Conservation (phyloP, 2,329 filamentous ascomycete genomes). For the Rachicladosporium sp. region DNA sequence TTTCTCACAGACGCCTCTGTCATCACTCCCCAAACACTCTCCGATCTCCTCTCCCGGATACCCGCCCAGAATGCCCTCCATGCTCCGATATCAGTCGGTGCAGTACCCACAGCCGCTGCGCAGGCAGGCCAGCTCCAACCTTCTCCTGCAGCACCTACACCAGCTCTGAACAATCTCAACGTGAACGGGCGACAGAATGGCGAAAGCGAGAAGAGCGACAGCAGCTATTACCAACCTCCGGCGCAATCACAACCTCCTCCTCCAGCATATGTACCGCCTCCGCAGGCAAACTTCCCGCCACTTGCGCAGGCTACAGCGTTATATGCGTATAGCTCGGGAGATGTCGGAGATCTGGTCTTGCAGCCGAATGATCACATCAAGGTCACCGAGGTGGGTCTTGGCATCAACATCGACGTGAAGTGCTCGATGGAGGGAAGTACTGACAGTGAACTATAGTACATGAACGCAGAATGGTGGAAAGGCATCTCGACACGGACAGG, state of each 20-base stretch:
- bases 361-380: constrained; percentile 68
- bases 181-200: constrained; percentile 7
- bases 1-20: constrained; percentile 72
- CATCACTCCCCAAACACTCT: constrained; percentile 63
- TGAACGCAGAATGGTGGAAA: constrained; percentile 97
- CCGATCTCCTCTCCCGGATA: constrained; percentile 60
- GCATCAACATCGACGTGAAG: constrained; percentile 6
- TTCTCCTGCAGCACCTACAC: constrained; percentile 17
- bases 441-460: constrained; percentile 39
- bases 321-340: constrained; percentile 69
- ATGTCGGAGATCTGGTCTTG: constrained; percentile 70
- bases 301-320: constrained; percentile 67
- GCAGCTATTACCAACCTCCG: constrained; percentile 24
- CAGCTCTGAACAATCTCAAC: constrained; percentile 22
- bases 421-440: too few species aligned
- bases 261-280: constrained; percentile 41
- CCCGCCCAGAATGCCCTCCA: constrained; percentile 55
- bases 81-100: constrained; percentile 25
- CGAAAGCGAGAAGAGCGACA: constrained; percentile 25
- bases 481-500: constrained; percentile 74
- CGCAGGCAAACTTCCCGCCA: constrained; percentile 35
- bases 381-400: constrained; percentile 47
- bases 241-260: constrained; percentile 36
- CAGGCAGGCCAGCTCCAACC: constrained; percentile 12
- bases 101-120: constrained; percentile 19